Conservation (phyloP, 352 stramenopile species). For the Phytophthora capsici region DNA sequence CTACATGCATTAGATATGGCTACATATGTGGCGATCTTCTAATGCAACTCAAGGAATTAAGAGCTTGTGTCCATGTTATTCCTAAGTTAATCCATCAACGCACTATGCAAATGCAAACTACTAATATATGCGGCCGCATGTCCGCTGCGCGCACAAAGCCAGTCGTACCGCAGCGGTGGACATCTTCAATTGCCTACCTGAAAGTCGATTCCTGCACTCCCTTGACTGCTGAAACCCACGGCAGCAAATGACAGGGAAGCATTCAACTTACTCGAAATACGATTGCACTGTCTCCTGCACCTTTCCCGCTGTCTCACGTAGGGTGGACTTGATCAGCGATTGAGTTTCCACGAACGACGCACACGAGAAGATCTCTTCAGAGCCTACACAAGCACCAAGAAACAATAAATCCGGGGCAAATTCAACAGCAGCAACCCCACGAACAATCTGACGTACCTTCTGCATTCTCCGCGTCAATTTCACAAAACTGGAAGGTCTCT, state of each 20-base stretch:
- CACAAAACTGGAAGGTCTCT: constrained; percentile 56
- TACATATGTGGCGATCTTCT: not conserved
- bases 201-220: constrained; percentile 19
- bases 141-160: constrained; percentile 3
- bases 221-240: constrained; percentile 13
- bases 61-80: constrained; percentile 33
- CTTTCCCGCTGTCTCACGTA: constrained; percentile 38
- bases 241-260: constrained; percentile 19
- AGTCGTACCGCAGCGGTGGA: constrained; percentile 10
- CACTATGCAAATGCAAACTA: constrained; percentile 46
- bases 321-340: constrained; percentile 39
- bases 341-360: constrained; percentile 49
- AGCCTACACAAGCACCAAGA: constrained; percentile 25
- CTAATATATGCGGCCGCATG: constrained; percentile 39
- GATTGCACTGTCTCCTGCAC: constrained; percentile 36
- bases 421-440: not conserved
- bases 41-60: too few relatives aligned
- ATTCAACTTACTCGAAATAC: constrained; percentile 38
- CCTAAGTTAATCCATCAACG: constrained; percentile 46
- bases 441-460: constrained; percentile 42
- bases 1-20: not conserved
- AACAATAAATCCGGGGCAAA: constrained; percentile 7
- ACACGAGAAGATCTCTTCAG: constrained; percentile 45
- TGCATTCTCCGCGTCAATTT: constrained; percentile 36
- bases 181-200: constrained; percentile 22